Evolutionary conservation across 108 stramenopile species (phyloP).

Genomic region (Phaeodactylum tricornutum): DNA sequence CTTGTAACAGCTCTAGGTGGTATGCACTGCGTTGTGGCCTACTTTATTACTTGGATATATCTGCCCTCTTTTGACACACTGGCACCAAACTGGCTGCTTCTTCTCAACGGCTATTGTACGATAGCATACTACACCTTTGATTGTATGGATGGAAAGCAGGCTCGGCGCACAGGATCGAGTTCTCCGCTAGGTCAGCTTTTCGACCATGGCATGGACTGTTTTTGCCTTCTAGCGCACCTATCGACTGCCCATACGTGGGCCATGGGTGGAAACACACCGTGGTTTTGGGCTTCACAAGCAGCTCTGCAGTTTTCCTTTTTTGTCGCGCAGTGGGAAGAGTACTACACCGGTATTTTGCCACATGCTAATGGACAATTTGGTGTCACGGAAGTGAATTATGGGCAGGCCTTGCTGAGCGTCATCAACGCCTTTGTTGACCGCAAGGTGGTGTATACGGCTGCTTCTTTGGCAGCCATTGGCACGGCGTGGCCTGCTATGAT

Average conservation of each 20-base stretch:
- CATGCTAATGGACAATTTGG: conserved; percentile 62
- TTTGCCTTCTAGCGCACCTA: conserved; percentile 61
- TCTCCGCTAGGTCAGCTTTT: conserved; percentile 89
- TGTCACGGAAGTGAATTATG: conserved; percentile 60
- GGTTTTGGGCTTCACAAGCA: conserved; percentile 46
- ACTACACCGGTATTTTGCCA: conserved; percentile 77
- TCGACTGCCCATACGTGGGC: background rate
- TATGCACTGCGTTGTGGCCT: conserved; percentile 44
- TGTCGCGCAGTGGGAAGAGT: conserved; percentile 95
- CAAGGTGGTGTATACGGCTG: too few relatives aligned
- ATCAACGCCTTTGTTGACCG: background rate
- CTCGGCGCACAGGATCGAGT: conserved; percentile 54
- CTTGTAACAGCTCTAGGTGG: conserved; percentile 79
- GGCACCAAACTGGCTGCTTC: conserved; percentile 54
- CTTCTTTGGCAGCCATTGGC: too few relatives aligned
- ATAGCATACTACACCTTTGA: conserved; percentile 68
- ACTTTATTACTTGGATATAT: conserved; percentile 38
- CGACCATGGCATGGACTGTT: conserved; percentile 95
- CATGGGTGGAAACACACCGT: conserved; percentile 12
- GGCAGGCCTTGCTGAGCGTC: background rate
- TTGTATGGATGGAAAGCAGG: conserved; percentile 88
- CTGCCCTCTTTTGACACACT: conserved; percentile 8
- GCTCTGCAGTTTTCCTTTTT: conserved; percentile 79
- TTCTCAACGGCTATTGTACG: conserved; percentile 41
- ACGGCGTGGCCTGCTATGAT: too few relatives aligned